A percentile compares a stretch with the other conserved stretches of the same genome.
Evolutionary conservation across 2,329 filamentous ascomycete genomes (phyloP).

Genomic region (Periconia sp.): DNA sequence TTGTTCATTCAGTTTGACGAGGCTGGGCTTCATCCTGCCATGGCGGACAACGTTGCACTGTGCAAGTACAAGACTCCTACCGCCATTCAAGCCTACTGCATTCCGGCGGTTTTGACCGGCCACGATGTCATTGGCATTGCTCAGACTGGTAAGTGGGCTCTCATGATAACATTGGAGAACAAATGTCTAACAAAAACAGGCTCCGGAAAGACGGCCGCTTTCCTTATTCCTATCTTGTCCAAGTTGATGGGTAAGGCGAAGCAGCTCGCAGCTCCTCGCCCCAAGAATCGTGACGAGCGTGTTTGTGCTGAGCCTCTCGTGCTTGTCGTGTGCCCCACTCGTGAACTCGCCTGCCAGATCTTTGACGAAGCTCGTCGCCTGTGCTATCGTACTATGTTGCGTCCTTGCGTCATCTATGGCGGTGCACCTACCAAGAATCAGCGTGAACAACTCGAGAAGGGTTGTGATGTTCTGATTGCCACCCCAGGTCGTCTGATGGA

Average conservation of each 20-base stretch:
- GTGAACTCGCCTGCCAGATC: conserved; percentile 90
- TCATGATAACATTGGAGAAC: not conserved
- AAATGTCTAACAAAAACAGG: conserved; percentile 55
- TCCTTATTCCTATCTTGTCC: conserved; percentile 84
- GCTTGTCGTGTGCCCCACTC: conserved; percentile 80
- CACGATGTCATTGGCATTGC: conserved; percentile 86
- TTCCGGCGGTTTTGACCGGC: conserved; percentile 76
- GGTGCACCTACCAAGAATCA: conserved; percentile 74
- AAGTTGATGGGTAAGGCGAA: conserved; percentile 95
- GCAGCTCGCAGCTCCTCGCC: conserved; percentile 77
- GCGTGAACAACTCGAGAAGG: conserved; percentile 71
- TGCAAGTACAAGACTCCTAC: conserved; percentile 74
- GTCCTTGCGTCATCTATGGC: conserved; percentile 87
- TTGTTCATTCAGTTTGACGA: conserved; percentile 63
- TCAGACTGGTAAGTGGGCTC: conserved; percentile 73
- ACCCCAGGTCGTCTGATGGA: conserved; percentile 85
- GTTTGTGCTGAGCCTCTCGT: conserved; percentile 85
- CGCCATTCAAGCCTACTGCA: conserved; percentile 81
- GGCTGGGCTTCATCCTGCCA: conserved; percentile 81
- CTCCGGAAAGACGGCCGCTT: conserved; percentile 94
- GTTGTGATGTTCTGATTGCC: conserved; percentile 86
- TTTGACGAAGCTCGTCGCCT: conserved; percentile 92
- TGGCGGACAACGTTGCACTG: conserved; percentile 75
- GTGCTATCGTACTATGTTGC: conserved; percentile 92
- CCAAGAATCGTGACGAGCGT: conserved; percentile 54